These are phyloP conservation scores for Blyttiomyces sp. DNA, from an alignment of 371 early-diverging fungal species.

Conservation along the genomic window DNA sequence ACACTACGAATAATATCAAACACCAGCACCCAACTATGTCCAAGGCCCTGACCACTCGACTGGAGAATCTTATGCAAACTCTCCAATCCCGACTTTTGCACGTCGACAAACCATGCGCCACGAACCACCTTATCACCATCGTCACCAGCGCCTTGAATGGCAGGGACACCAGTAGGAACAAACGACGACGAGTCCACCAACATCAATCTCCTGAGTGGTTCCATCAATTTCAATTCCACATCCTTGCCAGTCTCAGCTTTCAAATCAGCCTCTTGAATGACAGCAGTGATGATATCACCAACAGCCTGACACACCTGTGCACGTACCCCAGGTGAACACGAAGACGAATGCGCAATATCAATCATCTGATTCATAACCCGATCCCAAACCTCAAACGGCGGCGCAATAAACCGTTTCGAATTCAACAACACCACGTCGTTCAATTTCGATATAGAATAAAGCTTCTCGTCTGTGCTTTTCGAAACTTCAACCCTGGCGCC, in stretches of 20 bases:
- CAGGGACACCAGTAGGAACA: conserved; percentile 22
- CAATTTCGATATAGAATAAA: conserved; percentile 83
- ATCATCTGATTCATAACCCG: conserved; percentile 73
- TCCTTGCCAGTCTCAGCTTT: conserved; percentile 47
- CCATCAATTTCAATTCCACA: conserved; percentile 55
- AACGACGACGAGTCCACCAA: conserved; percentile 1
- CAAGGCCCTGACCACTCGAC: conserved; percentile 84
- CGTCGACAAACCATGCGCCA: conserved; percentile 54
- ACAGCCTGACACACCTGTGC: conserved; percentile 80
- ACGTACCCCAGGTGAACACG: conserved; percentile 58
- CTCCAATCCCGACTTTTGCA: conserved; percentile 82
- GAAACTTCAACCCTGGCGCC: conserved; percentile 12
- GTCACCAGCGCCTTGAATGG: not conserved
- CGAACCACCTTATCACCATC: conserved; percentile 12
- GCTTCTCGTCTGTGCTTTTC: conserved; percentile 57
- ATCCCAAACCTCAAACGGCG: conserved; percentile 58
- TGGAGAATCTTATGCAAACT: conserved; percentile 87
- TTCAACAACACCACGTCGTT: conserved; percentile 69
- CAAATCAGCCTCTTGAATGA: conserved; percentile 60
- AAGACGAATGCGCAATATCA: conserved; percentile 66
- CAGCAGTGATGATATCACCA: conserved; percentile 71
- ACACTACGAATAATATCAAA: conserved; percentile 82
- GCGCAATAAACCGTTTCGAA: conserved; percentile 62
- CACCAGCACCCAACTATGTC: conserved; percentile 80
- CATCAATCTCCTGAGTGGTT: conserved; percentile 36